Evolutionary conservation across 2,329 filamentous ascomycete species (phyloP).

Genomic region (Aureobasidium leucospermi): DNA sequence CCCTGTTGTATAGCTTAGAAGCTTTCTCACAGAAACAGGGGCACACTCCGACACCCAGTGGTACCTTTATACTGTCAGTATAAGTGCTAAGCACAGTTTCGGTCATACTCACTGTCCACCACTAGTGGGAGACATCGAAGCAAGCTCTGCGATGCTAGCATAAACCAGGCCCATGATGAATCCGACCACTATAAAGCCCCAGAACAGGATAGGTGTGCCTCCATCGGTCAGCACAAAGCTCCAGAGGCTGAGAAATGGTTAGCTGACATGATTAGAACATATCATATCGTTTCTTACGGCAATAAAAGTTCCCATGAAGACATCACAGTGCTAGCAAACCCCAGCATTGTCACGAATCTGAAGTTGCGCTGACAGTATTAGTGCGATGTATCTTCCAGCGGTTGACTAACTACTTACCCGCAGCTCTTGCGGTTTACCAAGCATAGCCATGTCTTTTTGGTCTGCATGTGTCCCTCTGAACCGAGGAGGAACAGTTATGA

Average conservation of each 20-base stretch:
- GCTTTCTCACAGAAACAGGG: slow-evolving; percentile 20
- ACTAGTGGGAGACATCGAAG: slow-evolving; percentile 15
- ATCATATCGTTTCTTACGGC: not conserved
- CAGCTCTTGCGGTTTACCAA: not conserved
- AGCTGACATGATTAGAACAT: not conserved
- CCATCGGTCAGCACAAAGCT: slow-evolving; percentile 18
- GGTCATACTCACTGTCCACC: slow-evolving; percentile 20
- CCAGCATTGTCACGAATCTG: slow-evolving; percentile 24
- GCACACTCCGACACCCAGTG: slow-evolving; percentile 24
- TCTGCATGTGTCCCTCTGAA: slow-evolving; percentile 11
- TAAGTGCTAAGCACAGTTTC: slow-evolving; percentile 9
- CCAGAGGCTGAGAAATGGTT: slow-evolving; percentile 3
- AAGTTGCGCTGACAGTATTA: slow-evolving; percentile 21
- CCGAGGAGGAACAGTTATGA: not conserved
- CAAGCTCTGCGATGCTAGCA: slow-evolving; percentile 19
- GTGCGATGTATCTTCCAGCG: not conserved
- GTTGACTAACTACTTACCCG: not conserved
- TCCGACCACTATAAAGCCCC: slow-evolving; percentile 18
- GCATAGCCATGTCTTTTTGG: slow-evolving; percentile 11
- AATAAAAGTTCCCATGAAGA: slow-evolving; percentile 25
- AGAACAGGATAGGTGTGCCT: slow-evolving; percentile 20
- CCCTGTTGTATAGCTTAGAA: slow-evolving; percentile 21
- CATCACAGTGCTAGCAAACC: slow-evolving; percentile 25
- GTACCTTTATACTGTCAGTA: slow-evolving; percentile 20
- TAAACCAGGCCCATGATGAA: slow-evolving; percentile 18